Base-by-base conservation (phyloP, 106 monocot genomes). In the Allium sativum region DNA sequence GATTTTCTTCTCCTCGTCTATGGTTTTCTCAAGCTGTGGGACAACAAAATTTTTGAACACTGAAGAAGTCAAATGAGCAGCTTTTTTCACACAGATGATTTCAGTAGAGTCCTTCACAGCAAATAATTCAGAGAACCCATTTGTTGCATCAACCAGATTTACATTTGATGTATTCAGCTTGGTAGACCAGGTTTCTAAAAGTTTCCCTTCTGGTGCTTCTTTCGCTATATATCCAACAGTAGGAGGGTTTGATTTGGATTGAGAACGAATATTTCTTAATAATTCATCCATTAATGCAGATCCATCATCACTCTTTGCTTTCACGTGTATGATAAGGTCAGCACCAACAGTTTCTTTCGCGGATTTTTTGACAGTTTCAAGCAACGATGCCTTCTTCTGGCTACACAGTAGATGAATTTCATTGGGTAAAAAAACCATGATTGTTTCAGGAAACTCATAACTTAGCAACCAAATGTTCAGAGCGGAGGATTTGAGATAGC, bases 371-470 rank as follows among this genome's bases (percentile, higher is more conserved):
- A 96, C 64, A 52, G 84, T 84, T 48, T 77, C 84, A 10, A 96
- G 87, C 56, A 96, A 70, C 16, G 21, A 64, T 8, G 84, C 90
- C 59, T 96, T 96, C 87, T 96, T 90, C 52, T 75, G 87, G 42
- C 81, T 90, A 65, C 87, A 96, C 20, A 96, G 68, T 55, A 90
- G 84, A 74, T 96, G 90, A 18, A 96, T 91, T 68, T 87, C 73
- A 75, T 78, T 87, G 68, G 52, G 74, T 79, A 82, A 79, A 66
- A 96, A 96, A 64, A 96, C 87, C 87, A 96, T 96, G 21, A 96
- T 76, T 40, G 96, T 91, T 64, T 96, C 90, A 10, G 96, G 90
- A 64, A 96, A 96, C 59, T 96, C 96, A 74, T 96, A 96, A n/a
- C 96, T 90, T 45, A 96, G 68, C 45, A 96, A 73, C 96, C 96